Conservation (phyloP, 768 basidiomycete species). For the Trametes gibbosa region DNA sequence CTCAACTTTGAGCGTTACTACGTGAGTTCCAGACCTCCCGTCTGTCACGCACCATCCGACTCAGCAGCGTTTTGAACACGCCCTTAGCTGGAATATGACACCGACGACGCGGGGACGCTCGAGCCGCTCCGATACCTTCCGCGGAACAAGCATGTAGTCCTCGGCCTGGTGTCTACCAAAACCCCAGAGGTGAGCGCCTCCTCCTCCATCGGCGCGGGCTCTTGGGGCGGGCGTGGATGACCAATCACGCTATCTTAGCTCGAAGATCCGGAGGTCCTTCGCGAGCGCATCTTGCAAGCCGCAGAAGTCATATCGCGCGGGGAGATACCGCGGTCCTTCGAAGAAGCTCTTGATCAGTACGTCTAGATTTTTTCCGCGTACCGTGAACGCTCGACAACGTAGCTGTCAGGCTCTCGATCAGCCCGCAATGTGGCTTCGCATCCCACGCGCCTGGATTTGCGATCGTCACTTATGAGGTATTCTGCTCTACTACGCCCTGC, state of each 20-base stretch:
- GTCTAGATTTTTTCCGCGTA: not conserved
- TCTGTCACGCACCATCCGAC: too few relatives aligned
- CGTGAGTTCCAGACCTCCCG: slow-evolving; percentile 13
- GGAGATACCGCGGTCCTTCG: slow-evolving; percentile 30
- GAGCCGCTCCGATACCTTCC: slow-evolving; percentile 50
- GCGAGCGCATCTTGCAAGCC: slow-evolving; percentile 39
- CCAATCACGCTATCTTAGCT: slow-evolving; percentile 23
- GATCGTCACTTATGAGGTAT: slow-evolving; percentile 10
- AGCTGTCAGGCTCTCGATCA: slow-evolving; percentile 35
- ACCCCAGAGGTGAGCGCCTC: slow-evolving; percentile 30
- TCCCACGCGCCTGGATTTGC: slow-evolving; percentile 29
- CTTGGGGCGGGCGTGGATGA: not conserved
- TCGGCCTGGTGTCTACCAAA: slow-evolving; percentile 44
- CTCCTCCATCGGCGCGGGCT: not conserved
- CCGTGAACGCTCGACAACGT: not conserved
- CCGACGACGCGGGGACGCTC: slow-evolving; percentile 58
- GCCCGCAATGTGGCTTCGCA: slow-evolving; percentile 51
- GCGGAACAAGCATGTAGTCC: slow-evolving; percentile 36
- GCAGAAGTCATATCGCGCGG: slow-evolving; percentile 41
- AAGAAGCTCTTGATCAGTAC: slow-evolving; percentile 40
- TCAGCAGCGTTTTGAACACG: too few relatives aligned
- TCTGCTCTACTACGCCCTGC: not conserved
- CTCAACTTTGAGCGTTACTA: slow-evolving; percentile 53
- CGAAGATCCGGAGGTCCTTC: slow-evolving; percentile 38
- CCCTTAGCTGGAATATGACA: slow-evolving; percentile 55